These are phyloP conservation scores for Penicillium argentinense DNA, from an alignment of 495 filamentous ascomycete species.

Conservation along the genomic window DNA sequence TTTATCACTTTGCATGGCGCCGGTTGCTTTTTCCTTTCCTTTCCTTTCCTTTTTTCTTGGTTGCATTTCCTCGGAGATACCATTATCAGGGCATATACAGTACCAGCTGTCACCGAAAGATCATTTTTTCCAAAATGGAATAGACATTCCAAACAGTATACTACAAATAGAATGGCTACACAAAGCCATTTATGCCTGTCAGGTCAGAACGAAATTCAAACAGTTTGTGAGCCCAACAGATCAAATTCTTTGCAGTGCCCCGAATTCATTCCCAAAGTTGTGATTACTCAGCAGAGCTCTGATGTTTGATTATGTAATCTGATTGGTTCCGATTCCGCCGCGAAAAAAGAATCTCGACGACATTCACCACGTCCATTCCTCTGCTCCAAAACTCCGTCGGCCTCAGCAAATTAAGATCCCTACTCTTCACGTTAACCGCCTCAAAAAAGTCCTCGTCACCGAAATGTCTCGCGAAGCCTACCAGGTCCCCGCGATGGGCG, in stretches of 20 bases:
- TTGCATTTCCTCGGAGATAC: conserved; percentile 24
- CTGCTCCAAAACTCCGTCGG: background rate
- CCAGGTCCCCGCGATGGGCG: conserved; percentile 44
- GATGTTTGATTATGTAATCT: background rate
- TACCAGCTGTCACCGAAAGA: too few species aligned
- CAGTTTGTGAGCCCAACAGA: too few species aligned
- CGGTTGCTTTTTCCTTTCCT: conserved; percentile 1
- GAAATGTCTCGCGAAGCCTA: conserved; percentile 53
- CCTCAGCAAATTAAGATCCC: background rate
- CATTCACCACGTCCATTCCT: background rate
- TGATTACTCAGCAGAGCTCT: background rate
- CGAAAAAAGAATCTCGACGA: conserved; percentile 22
- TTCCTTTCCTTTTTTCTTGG: conserved; percentile 9
- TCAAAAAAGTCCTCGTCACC: background rate
- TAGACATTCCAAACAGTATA: too few species aligned
- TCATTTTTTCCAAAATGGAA: too few species aligned
- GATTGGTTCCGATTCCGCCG: conserved; percentile 1
- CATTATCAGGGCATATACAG: conserved; percentile 3
- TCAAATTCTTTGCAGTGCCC: too few species aligned
- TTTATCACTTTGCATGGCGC: conserved; percentile 23
- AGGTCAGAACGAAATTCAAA: too few species aligned
- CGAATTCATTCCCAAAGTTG: too few species aligned
- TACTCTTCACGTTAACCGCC: background rate
- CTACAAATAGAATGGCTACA: too few species aligned
- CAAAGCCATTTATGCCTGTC: too few species aligned